Evolutionary conservation across 2,329 filamentous ascomycete genomes (phyloP).

Genomic region (Microascus cirrosus): DNA sequence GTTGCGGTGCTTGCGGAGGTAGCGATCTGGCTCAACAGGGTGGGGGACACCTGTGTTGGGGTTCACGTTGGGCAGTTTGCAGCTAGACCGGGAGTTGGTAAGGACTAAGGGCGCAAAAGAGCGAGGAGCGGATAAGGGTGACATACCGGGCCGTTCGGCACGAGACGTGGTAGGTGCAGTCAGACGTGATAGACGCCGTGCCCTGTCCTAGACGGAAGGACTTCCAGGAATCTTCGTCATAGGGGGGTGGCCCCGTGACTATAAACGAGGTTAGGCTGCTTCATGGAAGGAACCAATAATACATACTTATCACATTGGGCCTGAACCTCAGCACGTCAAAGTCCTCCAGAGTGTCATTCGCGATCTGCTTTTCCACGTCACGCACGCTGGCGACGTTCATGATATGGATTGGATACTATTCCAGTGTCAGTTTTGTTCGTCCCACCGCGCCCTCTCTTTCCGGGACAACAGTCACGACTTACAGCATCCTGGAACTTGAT

Average conservation of each 20-base stretch:
- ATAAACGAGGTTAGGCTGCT: neutral
- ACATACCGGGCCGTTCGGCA: conserved; percentile 3
- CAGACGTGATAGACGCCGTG: conserved; percentile 31
- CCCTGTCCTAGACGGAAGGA: conserved; percentile 37
- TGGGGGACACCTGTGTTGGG: conserved; percentile 47
- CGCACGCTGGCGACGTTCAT: conserved; percentile 54
- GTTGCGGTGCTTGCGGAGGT: conserved; percentile 44
- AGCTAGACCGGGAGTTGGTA: conserved; percentile 23
- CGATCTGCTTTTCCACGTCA: conserved; percentile 46
- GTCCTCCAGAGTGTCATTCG: conserved; percentile 31
- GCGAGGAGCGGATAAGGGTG: neutral
- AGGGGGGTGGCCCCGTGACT: conserved; percentile 53
- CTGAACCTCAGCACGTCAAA: conserved; percentile 56
- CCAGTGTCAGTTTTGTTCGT: neutral
- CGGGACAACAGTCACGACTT: neutral
- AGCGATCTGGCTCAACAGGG: conserved; percentile 42
- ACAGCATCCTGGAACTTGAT: conserved; percentile 39
- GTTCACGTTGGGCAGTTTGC: conserved; percentile 62
- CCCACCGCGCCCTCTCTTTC: neutral
- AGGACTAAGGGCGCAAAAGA: conserved; percentile 4
- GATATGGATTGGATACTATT: conserved; percentile 59
- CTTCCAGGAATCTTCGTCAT: conserved; percentile 47
- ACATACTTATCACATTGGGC: conserved; percentile 57
- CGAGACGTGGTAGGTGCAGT: conserved; percentile 8
- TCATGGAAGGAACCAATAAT: neutral